Conservation (phyloP, 139 green algal species). For the Closterium sp. region DNA sequence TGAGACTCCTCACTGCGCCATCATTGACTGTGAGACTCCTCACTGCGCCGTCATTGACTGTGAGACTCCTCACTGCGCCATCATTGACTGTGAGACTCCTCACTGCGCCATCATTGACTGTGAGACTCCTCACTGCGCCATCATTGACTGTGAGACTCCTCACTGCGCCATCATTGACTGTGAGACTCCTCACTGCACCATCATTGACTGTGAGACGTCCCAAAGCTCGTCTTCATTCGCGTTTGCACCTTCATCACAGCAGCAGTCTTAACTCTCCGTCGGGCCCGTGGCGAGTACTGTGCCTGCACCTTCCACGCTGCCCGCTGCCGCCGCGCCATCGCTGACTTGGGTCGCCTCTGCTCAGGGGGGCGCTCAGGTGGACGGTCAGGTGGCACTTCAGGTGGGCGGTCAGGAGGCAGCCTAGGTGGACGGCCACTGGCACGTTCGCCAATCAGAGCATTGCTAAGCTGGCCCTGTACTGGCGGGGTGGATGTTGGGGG, state of each 20-base stretch:
- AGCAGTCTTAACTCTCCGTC: not conserved
- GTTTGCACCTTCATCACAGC: not conserved
- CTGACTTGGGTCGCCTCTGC: not conserved
- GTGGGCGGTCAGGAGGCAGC: not conserved
- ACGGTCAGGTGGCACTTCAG: not conserved
- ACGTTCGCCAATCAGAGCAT: not conserved
- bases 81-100: too few species aligned
- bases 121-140: too few species aligned
- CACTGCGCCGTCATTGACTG: too few species aligned
- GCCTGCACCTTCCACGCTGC: not conserved
- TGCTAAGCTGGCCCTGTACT: not conserved
- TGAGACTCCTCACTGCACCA: too few species aligned
- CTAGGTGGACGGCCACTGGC: not conserved
- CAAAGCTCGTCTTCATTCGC: not conserved
- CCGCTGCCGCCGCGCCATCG: not conserved
- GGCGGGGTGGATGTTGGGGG: not conserved
- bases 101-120: too few species aligned
- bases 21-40: too few species aligned
- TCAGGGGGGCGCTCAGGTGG: not conserved
- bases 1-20: too few species aligned
- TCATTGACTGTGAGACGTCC: too few species aligned
- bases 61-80: too few species aligned
- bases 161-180: too few species aligned
- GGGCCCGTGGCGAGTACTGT: not conserved
- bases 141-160: too few species aligned